Evolutionary conservation across 1,284 basidiomycete genomes (phyloP).

Genomic region (Malassezia japonica): DNA sequence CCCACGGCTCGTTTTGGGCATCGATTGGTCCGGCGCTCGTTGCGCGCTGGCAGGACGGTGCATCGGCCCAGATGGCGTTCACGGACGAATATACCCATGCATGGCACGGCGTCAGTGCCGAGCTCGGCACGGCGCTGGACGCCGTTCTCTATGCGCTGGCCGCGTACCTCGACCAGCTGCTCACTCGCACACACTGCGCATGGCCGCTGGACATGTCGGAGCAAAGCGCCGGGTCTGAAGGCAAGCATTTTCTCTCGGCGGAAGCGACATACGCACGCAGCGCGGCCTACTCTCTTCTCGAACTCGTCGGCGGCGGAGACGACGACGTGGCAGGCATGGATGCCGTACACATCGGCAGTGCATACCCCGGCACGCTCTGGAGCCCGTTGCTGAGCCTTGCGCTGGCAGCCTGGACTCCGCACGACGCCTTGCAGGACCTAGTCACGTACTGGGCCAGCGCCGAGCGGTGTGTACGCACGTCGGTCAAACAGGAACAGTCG

Average conservation of each 20-base stretch:
- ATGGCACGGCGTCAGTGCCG: neutral
- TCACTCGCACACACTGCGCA: neutral
- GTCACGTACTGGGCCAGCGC: slow-evolving; percentile 7
- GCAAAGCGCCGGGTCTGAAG: slow-evolving; percentile 8
- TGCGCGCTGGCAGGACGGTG: neutral
- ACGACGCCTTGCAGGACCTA: neutral
- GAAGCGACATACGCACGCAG: neutral
- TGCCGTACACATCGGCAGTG: neutral
- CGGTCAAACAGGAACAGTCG: neutral
- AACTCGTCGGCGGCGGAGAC: neutral
- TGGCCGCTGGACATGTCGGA: slow-evolving; percentile 1
- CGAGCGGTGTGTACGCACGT: neutral
- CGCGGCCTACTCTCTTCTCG: slow-evolving; percentile 3
- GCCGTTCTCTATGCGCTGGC: neutral
- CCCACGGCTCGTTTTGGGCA: neutral
- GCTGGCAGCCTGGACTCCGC: neutral
- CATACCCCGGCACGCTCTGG: neutral
- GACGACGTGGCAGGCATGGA: neutral
- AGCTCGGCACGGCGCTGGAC: neutral
- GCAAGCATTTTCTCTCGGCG: slow-evolving; percentile 7
- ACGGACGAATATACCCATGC: neutral
- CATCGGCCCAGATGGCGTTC: neutral
- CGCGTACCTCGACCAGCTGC: neutral
- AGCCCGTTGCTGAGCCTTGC: slow-evolving; percentile 3
- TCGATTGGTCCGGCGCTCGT: neutral